Conservation (phyloP, 148 eudicot genomes). For the Simmondsia chinensis region DNA sequence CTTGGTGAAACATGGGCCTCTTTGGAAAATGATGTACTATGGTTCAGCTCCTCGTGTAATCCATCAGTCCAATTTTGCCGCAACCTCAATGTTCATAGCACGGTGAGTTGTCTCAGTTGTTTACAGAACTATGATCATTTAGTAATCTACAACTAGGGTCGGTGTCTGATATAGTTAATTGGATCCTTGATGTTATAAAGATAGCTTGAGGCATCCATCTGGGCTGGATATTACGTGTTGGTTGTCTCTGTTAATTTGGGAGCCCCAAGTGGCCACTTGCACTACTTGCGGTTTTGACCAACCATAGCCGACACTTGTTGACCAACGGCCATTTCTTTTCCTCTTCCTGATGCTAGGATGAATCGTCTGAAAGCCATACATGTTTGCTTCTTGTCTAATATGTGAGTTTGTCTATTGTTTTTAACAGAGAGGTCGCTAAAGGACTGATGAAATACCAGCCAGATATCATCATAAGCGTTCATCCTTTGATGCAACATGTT, state of each 20-base stretch:
- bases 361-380: too few species aligned
- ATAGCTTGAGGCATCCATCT: too few species aligned
- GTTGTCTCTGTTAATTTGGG: too few species aligned
- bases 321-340: too few species aligned
- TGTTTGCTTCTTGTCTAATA: neutral
- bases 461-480: constrained; percentile 95
- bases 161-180: too few species aligned
- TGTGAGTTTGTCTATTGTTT: neutral
- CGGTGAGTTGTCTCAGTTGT: constrained; percentile 37
- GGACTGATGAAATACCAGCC: constrained; percentile 96
- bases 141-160: too few species aligned
- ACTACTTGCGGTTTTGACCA: too few species aligned
- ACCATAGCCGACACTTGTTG: too few species aligned
- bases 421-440: constrained; percentile 77
- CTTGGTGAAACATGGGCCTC: constrained; percentile 84
- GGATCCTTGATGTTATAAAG: too few species aligned
- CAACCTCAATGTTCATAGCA: constrained; percentile 91
- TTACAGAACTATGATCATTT: neutral
- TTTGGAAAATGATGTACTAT: constrained; percentile 89
- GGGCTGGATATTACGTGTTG: too few species aligned
- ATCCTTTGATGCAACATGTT: constrained; percentile 98
- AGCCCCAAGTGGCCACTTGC: too few species aligned
- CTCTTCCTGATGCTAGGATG: too few species aligned
- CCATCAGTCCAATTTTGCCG: constrained; percentile 95
- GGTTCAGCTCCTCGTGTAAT: constrained; percentile 81